Conservation (phyloP, 305 asterid species). For the Salvia sclarea region DNA sequence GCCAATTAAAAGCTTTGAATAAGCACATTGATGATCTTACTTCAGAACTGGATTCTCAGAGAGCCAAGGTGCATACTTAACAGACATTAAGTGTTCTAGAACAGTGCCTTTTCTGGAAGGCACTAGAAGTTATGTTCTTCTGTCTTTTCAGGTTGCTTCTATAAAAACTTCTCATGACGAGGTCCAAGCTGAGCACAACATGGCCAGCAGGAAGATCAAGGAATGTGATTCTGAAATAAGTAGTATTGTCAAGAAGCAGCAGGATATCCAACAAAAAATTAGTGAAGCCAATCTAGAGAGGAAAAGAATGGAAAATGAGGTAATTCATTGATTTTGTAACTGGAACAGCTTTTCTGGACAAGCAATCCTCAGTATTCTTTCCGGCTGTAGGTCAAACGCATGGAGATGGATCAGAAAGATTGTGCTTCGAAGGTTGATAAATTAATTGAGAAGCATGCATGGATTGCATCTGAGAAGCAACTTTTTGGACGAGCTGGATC, state of each 20-base stretch:
- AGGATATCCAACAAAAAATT: constrained; percentile 64
- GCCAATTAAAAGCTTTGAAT: constrained; percentile 43
- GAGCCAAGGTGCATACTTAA: constrained; percentile 55
- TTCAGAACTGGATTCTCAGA: constrained; percentile 60
- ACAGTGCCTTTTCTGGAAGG: constrained; percentile 16
- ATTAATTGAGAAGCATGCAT: constrained; percentile 84
- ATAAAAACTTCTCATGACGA: constrained; percentile 47
- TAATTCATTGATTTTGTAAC: constrained; percentile 36
- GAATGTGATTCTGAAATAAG: constrained; percentile 82
- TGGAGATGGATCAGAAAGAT: constrained; percentile 90
- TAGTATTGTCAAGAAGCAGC: constrained; percentile 77
- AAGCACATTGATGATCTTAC: constrained; percentile 52
- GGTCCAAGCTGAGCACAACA: constrained; percentile 73
- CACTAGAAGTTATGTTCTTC: constrained; percentile 16
- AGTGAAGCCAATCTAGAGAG: constrained; percentile 77
- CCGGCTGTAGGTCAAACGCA: constrained; percentile 66
- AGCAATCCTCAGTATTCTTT: constrained; percentile 15
- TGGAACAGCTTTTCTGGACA: constrained; percentile 30
- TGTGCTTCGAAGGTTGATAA: constrained; percentile 81
- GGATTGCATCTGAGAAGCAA: constrained; percentile 96
- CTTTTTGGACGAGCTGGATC: constrained; percentile 87
- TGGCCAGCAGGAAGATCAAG: constrained; percentile 75
- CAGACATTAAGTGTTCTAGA: constrained; percentile 21
- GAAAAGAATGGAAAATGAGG: constrained; percentile 97
- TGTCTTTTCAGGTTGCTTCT: constrained; percentile 58